Base-by-base conservation (phyloP, 2,329 filamentous ascomycete species). In the Curvularia sp. region DNA sequence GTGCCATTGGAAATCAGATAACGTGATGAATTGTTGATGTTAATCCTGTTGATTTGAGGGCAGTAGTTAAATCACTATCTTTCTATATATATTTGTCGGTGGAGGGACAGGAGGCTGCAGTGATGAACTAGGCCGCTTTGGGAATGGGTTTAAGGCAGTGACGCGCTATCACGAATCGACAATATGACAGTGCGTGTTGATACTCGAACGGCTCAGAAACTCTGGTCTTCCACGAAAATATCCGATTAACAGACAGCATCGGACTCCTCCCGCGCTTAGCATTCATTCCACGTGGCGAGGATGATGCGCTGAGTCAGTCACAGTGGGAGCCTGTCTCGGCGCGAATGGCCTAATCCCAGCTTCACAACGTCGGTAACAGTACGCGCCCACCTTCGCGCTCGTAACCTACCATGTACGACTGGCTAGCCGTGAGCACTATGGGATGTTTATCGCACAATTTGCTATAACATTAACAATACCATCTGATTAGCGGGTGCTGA, bases 301-400 rank as follows among this genome's bases (percentile, higher is more conserved):
- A n/a, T n/a, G n/a, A n/a, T n/a, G n/a, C n/a, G 19, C 28, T 48
- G 28, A 48, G 45, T 48, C 45, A 48, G 45, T 34, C 18, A 28
- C 15, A 28, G 23, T 8, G 47, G 8, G 28, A 28, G 34, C 12
- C 9, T 19, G 47, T 23, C 47, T 49, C 47, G 47, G 47, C 47
- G 13, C 47, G 34, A 39, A 39, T 38, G 27, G 28, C 28, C 43
- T 19, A 19, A 47, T 32, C 23, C 28, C 43, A 27, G n/a, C 32
- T 36, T 49, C 13, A 49, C 47, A 49, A 49, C 47, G 34, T 38
- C 47, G 34, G 34, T 49, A 27, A 21, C 34, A 49, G 9, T 34
- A 49, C 47, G 21, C 46, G 32, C 47, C 21, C 23, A 9, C 23
- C 5, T 39, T 9, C 9, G 34, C 47, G 23, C 34, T 39, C 9